phyloP scores from a whole-genome alignment of 2,329 filamentous ascomycete species.

The Aspergillus sojae region DNA sequence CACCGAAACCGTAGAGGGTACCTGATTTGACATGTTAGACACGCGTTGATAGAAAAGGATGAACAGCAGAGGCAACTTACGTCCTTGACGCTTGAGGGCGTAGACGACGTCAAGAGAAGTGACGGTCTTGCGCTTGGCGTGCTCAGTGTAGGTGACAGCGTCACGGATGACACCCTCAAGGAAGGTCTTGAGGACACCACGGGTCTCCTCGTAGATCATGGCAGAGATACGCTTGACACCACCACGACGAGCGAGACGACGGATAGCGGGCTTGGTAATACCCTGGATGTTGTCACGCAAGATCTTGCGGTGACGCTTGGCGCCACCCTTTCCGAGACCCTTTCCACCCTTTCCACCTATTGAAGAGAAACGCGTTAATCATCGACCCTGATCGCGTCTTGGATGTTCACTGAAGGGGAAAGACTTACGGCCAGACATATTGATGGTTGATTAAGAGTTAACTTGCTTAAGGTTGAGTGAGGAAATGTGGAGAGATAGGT shows the following conservation, averaged over 20 bases:
- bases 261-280: slow-evolving; percentile 98
- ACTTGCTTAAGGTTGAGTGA: slow-evolving; percentile 31
- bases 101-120: slow-evolving; percentile 65
- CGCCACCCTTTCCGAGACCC: slow-evolving; percentile 96
- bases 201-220: slow-evolving; percentile 86
- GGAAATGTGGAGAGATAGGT: slow-evolving; percentile 27
- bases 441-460: slow-evolving; percentile 44
- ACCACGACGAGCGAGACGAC: slow-evolving; percentile 97
- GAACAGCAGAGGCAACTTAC: slow-evolving; percentile 33
- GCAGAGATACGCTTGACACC: slow-evolving; percentile 99
- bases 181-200: slow-evolving; percentile 81
- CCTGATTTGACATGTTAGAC: slow-evolving; percentile 40
- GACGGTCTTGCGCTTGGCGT: slow-evolving; percentile 70
- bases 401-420: not conserved
- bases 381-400: not conserved
- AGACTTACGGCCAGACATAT: slow-evolving; percentile 63
- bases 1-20: slow-evolving; percentile 87
- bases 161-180: slow-evolving; percentile 80
- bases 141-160: slow-evolving; percentile 79
- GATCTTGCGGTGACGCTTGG: slow-evolving; percentile 99
- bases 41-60: slow-evolving; percentile 3
- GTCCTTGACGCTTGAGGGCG: slow-evolving; percentile 65
- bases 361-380: slow-evolving; percentile 50
- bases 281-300: slow-evolving; percentile 99
- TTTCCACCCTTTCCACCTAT: slow-evolving; percentile 93